These are phyloP conservation scores for Chrysosporium queenslandicum DNA, from an alignment of 2,329 filamentous ascomycete species.

Conservation along the genomic window DNA sequence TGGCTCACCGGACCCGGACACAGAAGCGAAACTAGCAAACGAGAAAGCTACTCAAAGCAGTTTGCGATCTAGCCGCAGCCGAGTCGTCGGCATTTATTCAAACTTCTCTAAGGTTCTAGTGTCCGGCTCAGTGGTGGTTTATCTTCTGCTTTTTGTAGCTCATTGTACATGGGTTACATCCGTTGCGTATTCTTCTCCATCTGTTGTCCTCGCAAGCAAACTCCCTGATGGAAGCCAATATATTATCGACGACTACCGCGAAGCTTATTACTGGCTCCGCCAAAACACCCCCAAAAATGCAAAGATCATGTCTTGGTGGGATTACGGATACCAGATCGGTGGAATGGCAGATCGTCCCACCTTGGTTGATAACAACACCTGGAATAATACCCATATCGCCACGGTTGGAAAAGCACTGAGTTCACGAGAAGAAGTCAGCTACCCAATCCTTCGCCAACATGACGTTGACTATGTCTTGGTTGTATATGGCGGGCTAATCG, in stretches of 20 bases:
- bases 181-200: conserved; percentile 96
- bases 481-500: conserved; percentile 89
- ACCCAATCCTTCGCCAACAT: conserved; percentile 95
- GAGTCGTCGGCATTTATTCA: conserved; percentile 74
- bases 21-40: conserved; percentile 36
- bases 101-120: conserved; percentile 69
- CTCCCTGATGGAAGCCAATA: conserved; percentile 92
- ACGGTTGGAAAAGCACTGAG: conserved; percentile 99
- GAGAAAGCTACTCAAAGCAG: conserved; percentile 27
- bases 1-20: conserved; percentile 50
- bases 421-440: conserved; percentile 93
- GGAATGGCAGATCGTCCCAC: conserved; percentile 98
- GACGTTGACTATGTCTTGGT: conserved; percentile 98
- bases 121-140: conserved; percentile 60
- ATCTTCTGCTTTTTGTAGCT: conserved; percentile 84
- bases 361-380: conserved; percentile 98
- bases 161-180: conserved; percentile 99
- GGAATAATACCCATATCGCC: conserved; percentile 99
- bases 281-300: conserved; percentile 92
- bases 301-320: conserved; percentile 99
- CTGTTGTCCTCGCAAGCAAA: conserved; percentile 84
- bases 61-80: conserved; percentile 61
- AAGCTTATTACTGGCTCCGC: conserved; percentile 98
- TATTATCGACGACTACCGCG: conserved; percentile 98
- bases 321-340: conserved; percentile 98